Base-by-base conservation (phyloP, 345 rosid species). In the Citrus hindsii region DNA sequence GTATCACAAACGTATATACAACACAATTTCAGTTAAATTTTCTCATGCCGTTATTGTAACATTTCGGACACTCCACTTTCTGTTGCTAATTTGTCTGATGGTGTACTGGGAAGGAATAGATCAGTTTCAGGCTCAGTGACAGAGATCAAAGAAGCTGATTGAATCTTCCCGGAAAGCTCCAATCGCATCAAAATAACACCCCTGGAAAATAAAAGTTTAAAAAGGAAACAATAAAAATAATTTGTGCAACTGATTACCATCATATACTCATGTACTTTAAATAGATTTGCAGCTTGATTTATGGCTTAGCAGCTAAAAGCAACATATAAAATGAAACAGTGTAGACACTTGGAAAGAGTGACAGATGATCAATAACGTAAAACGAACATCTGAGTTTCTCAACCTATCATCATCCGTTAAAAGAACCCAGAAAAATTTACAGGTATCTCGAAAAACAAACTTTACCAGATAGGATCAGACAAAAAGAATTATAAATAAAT, bases 161-260 rank as follows among this genome's bases (percentile, higher is more conserved):
- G 97, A 77, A 94, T 96, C 91, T 92, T 94, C 27, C 99, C 98
- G 0, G 94, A 91, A 66, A 91, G 81, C 82, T 96, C 99, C 71
- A 96, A 84, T 74, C 97, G 87, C 99, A 94, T 94, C 80, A 96
- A 83, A 74, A 94, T 94, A 74, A 96, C 98, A 10, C 99, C 99
- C 82, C 99, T 95, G 87, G 22, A 10, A 81, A 6, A 56, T 64
- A 55, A 2, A 2, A 30, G 37, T 18, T 35, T 67, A 62, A 19
- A 30, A 48, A 74, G n/a, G 8, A 79, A 35, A 27, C 19, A 33
- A 9, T 1, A 40, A 42, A 42, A 42, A 42, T 10, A 10, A 42
- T 42, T 2, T 42, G 55, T 55, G 58, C 2, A 40, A 42, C 73
- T 42, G 19, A 42, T 42, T 40, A 16, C 32, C 22, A 42, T 69